phyloP scores from a whole-genome alignment of 768 basidiomycete genomes.

The Psilocybe subaeruginosa region DNA sequence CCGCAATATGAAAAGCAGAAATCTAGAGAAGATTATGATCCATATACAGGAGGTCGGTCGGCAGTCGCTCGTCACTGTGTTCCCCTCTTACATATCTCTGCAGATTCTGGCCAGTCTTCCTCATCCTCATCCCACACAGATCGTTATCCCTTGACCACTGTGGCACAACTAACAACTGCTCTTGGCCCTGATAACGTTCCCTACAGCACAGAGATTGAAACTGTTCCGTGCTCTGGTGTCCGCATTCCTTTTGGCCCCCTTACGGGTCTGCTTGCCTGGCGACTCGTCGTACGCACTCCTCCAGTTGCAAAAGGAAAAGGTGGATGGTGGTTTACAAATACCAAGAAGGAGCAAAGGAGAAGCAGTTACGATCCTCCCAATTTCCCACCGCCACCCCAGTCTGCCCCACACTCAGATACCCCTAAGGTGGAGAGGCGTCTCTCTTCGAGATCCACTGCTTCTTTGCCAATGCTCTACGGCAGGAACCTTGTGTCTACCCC shows the following conservation, averaged over 20 bases:
- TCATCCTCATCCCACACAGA: background rate
- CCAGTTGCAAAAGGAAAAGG: constrained; percentile 11
- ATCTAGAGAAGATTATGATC: constrained; percentile 2
- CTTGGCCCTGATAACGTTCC: constrained; percentile 31
- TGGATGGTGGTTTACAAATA: constrained; percentile 17
- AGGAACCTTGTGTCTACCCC: background rate
- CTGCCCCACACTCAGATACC: background rate
- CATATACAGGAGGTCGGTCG: background rate
- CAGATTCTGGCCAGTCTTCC: background rate
- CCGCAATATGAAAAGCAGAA: constrained; percentile 3
- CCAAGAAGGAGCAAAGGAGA: constrained; percentile 1
- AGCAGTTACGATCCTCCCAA: constrained; percentile 1
- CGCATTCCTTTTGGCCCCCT: constrained; percentile 32
- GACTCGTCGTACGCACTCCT: constrained; percentile 28
- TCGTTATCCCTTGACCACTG: constrained; percentile 15
- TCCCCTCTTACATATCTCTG: background rate
- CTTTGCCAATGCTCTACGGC: constrained; percentile 11
- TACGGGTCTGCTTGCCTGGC: constrained; percentile 32
- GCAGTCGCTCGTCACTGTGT: background rate
- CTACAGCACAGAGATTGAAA: constrained; percentile 31
- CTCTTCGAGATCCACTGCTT: constrained; percentile 10
- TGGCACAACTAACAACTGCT: constrained; percentile 20
- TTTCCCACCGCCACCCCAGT: background rate
- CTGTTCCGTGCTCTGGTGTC: constrained; percentile 34
- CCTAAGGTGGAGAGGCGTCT: constrained; percentile 1